phyloP scores from a whole-genome alignment of 176 grass and related monocot species.

The Triticum turgidum region DNA sequence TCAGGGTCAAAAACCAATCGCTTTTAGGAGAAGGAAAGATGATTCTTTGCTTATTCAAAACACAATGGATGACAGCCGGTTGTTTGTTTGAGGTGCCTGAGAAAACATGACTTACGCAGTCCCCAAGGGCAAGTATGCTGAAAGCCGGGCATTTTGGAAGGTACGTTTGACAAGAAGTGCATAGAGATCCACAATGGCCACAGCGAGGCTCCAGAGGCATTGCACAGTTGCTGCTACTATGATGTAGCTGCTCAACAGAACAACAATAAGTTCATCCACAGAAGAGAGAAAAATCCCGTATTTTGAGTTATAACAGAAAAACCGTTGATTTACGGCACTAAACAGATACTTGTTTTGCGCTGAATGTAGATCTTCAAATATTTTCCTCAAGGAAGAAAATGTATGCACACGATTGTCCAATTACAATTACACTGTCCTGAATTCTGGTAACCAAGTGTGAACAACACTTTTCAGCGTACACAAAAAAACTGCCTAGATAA shows the following conservation, averaged over 20 bases:
- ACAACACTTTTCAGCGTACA: too few species aligned
- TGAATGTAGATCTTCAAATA: too few species aligned
- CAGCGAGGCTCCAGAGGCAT: constrained; percentile 49
- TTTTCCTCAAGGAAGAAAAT: too few species aligned
- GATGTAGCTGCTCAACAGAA: constrained; percentile 58
- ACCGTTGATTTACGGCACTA: too few species aligned
- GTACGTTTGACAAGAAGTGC: constrained; percentile 73
- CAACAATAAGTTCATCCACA: background rate
- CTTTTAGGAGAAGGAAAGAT: too few species aligned
- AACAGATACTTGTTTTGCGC: too few species aligned
- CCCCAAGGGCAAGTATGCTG: constrained; percentile 73
- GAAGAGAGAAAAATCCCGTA: too few species aligned
- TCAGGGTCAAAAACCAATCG: background rate
- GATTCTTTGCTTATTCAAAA: background rate
- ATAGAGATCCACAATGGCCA: constrained; percentile 73
- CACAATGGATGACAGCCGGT: background rate
- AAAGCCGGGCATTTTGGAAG: constrained; percentile 46
- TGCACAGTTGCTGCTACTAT: constrained; percentile 42
- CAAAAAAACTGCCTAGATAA: too few species aligned
- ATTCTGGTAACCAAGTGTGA: too few species aligned
- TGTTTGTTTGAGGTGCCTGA: background rate
- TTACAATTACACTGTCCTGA: too few species aligned
- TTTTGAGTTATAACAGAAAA: too few species aligned
- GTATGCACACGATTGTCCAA: too few species aligned
- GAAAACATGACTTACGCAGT: constrained; percentile 55